Percentiles rank a stretch among this genome's conserved stretches.
phyloP scores from a whole-genome alignment of 805 yeast genomes.

The Candida oleophila region DNA sequence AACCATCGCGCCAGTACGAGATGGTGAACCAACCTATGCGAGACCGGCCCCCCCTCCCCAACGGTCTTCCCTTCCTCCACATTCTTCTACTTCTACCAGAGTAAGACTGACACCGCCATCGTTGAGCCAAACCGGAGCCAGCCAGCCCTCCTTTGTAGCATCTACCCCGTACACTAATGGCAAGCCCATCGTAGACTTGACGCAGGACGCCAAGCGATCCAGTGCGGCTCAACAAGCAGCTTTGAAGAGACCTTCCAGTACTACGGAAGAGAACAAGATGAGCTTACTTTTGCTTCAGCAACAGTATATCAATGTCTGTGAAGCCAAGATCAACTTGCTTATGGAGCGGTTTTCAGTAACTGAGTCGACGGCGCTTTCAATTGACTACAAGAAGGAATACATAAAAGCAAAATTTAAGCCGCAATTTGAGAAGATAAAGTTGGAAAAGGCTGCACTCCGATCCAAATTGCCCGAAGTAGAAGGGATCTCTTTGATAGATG shows the following conservation, averaged over 20 bases:
- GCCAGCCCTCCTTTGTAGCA: neutral
- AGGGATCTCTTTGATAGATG: slow-evolving; percentile 1
- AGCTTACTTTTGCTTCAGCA: slow-evolving; percentile 12
- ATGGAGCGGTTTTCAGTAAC: slow-evolving; percentile 28
- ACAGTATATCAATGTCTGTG: slow-evolving; percentile 23
- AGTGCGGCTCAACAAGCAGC: neutral
- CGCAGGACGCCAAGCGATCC: neutral
- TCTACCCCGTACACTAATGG: neutral
- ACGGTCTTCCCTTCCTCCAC: no score
- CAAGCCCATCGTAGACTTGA: neutral
- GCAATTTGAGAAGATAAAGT: neutral
- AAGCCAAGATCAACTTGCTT: slow-evolving; percentile 25
- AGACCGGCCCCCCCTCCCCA: no score
- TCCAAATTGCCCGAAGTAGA: slow-evolving; percentile 1
- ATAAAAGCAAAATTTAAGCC: slow-evolving; percentile 25
- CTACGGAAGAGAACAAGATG: neutral
- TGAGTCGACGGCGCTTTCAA: slow-evolving; percentile 38
- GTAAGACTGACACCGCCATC: neutral
- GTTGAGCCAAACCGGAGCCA: neutral
- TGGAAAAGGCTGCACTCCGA: neutral
- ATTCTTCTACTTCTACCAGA: neutral
- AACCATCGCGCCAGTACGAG: no score
- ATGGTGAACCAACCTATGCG: no score
- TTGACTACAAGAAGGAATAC: slow-evolving; percentile 33
- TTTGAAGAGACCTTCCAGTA: neutral